Percentiles rank a stretch among this genome's conserved stretches.
phyloP scores from a whole-genome alignment of 176 grass and related monocot genomes.

The Lolium multiflorum region DNA sequence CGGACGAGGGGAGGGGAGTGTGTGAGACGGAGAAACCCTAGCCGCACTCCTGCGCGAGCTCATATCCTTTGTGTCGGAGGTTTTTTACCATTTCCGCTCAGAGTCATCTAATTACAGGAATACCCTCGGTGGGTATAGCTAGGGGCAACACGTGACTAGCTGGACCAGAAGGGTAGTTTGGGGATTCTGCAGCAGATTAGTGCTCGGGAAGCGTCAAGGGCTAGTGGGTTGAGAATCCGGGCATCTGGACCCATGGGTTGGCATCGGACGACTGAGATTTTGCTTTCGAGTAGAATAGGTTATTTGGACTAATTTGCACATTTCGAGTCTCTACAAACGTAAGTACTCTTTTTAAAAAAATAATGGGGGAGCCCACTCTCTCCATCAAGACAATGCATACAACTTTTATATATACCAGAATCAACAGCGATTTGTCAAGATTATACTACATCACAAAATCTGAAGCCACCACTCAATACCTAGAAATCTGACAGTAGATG shows the following conservation, averaged over 20 bases:
- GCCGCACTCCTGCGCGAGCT: constrained; percentile 55
- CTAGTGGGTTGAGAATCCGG: constrained; percentile 9
- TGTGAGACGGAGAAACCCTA: constrained; percentile 73
- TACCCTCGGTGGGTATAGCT: not conserved
- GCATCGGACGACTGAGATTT: constrained; percentile 31
- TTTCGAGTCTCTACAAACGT: too few species aligned
- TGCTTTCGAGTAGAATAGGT: not conserved
- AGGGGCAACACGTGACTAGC: too few species aligned
- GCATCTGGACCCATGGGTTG: constrained; percentile 3
- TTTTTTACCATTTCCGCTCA: constrained; percentile 2
- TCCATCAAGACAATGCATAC: too few species aligned
- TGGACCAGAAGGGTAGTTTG: constrained; percentile 14
- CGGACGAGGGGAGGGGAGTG: not conserved
- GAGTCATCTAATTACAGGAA: not conserved
- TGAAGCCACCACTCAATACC: too few species aligned
- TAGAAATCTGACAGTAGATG: too few species aligned
- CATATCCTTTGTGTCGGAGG: constrained; percentile 46
- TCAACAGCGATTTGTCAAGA: too few species aligned
- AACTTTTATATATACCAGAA: too few species aligned
- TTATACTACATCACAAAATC: too few species aligned
- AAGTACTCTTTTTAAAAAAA: too few species aligned
- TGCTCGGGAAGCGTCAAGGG: not conserved
- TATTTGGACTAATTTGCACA: not conserved
- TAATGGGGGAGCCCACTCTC: too few species aligned
- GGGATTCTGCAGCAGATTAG: not conserved